These are phyloP conservation scores for Lactifluus volemus DNA, from an alignment of 768 basidiomycete species.

Conservation along the genomic window DNA sequence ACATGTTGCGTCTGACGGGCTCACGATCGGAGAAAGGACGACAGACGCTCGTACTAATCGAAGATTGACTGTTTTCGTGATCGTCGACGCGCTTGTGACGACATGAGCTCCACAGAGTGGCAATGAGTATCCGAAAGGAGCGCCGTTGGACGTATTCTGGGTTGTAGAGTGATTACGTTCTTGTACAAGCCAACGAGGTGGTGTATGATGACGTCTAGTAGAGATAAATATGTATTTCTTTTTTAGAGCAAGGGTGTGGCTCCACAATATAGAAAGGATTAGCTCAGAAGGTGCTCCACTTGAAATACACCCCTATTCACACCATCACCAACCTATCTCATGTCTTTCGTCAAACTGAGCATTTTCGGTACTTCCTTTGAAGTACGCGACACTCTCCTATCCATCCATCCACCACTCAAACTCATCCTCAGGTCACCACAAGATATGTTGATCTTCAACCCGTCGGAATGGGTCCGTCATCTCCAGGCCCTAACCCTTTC, in stretches of 20 bases:
- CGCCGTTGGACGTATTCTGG: not conserved
- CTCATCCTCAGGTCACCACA: constrained; percentile 72
- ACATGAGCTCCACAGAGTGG: not conserved
- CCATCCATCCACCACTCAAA: not conserved
- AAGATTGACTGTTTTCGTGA: not conserved
- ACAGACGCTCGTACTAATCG: not conserved
- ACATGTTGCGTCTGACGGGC: not conserved
- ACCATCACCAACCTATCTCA: not conserved
- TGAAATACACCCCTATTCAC: not conserved
- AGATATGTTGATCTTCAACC: constrained; percentile 99
- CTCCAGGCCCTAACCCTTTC: not conserved
- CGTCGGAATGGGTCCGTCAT: constrained; percentile 88
- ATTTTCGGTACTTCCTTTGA: constrained; percentile 99
- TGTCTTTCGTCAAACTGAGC: constrained; percentile 96
- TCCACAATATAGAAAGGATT: not conserved
- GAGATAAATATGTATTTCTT: no score
- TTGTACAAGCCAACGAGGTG: not conserved
- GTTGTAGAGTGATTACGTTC: not conserved
- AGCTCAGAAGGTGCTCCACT: no score
- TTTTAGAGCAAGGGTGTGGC: not conserved
- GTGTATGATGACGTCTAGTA: constrained; percentile 1
- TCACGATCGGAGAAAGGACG: not conserved
- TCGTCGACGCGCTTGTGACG: constrained; percentile 3
- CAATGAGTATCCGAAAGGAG: not conserved
- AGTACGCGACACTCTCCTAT: constrained; percentile 33